Evolutionary conservation across 768 basidiomycete species (phyloP), one percentile per base, ranked within the genome.

Genomic region (Gloeophyllum trabeum): DNA sequence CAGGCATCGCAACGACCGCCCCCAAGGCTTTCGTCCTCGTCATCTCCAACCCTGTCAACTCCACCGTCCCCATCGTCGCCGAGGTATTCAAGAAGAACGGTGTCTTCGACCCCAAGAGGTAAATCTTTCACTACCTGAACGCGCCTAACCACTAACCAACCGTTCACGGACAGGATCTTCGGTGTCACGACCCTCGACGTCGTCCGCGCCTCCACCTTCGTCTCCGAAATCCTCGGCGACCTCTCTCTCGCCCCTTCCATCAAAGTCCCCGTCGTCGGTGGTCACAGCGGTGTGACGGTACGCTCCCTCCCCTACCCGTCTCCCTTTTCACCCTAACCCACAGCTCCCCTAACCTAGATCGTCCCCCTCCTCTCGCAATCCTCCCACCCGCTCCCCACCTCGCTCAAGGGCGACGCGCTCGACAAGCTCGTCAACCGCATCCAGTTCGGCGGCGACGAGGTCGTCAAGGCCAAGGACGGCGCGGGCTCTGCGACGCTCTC

Each of bases 31-130:
- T 85, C 54, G 77, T 98, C 35, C 77, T 92, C 39, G 92, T 99
- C 51, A 98, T 99, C 62, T 94, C 96, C 53, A 99, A 99, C 71
- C 96, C 96, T 24, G 94, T 99, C 59, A 98, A 99, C 76, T 97
- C 94, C 34, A 97, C 96, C 28, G 94, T 98, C 28, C 96, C 96
- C 38, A 89, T 99, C 56, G 90, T 91, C 36, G 90, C 79, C 13
- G 94, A 98, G 63, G 83, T 94, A 26, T 77, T 93, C 69, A 99
- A 94, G 78, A 82, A 89, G 63, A 75, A 83, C 49, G 81, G 80
- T 35, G 84, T 89, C 22, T 98, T 84, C 58, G 79, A 99, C 61
- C 85, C 91, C 48, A 96, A 86, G 71, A 76, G 77, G 93, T 91
- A 58, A 30, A 67, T 51, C 40, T 20, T 24, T 35, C 32, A 24